Evolutionary conservation across 2,329 filamentous ascomycete genomes (phyloP), one percentile per base, ranked within the genome.

Genomic region (Aspergillus arachidicola): DNA sequence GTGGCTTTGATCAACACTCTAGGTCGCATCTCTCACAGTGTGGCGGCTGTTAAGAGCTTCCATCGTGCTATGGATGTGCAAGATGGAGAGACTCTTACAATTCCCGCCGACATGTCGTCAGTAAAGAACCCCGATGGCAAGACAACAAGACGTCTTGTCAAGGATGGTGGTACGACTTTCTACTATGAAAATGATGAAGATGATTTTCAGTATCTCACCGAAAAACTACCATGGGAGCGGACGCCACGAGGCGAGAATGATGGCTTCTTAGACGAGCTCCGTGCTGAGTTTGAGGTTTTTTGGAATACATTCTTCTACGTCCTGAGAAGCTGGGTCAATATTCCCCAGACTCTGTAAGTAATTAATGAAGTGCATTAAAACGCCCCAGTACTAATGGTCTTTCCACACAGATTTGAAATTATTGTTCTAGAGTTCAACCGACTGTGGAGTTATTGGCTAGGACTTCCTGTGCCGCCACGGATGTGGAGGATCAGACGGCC

Each of bases 1-100:
- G 95, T 99, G 23, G 92, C 95, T 2, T 84, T 99, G 23, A 90
- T 98, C 80, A 99, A 99, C 79, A 98, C 95, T 0, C 90, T 97
- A 63, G 92, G 92, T 34, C 88, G 94, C 41, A 89, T 98, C 66
- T 93, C 91, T 66, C 89, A 91, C 76, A 95, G 92, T 58, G 80
- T 99, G 65, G 83, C 85, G 38, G 90, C 92, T 0, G 85, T 97
- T 50, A 86, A 88, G 61, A 84, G 89, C 60, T 98, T 99, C 81
- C 82, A 85, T 46, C 77, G 79, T 58, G 80, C 83, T 9, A 71
- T 81, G 62, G 73, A 78, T n/a, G 69, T 75, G 11, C 78, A 74
- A 4, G 71, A 75, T 12, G 75, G 76, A 23, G 68, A 75, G 14
- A 68, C 69, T 14, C 70, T 76, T 56, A 70, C 72, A 0, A 70